Evolutionary conservation across 1,284 basidiomycete genomes (phyloP).

Genomic region (Ustilago tritici): DNA sequence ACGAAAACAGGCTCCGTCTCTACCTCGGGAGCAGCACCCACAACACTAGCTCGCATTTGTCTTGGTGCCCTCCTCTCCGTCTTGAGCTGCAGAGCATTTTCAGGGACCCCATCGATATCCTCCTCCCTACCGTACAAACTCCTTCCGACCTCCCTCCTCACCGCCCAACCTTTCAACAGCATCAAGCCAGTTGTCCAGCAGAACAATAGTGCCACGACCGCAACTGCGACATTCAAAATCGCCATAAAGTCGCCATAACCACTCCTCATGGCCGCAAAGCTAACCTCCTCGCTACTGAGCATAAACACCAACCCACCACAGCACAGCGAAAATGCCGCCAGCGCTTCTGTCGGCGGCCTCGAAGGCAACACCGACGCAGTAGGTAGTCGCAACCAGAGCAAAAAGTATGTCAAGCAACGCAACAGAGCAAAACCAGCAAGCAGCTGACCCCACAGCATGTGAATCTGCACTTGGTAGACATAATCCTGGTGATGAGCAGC

Average conservation of each 20-base stretch:
- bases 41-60: conserved; percentile 34
- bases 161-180: conserved; percentile 64
- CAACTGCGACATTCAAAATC: conserved; percentile 63
- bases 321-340: conserved; percentile 87
- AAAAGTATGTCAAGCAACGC: conserved; percentile 89
- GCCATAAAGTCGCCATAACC: conserved; percentile 82
- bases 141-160: conserved; percentile 43
- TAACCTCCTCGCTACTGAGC: conserved; percentile 89
- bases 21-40: not conserved
- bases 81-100: conserved; percentile 19
- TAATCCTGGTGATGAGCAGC: conserved; percentile 92
- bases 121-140: conserved; percentile 3
- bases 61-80: conserved; percentile 19
- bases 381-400: conserved; percentile 83
- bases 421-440: conserved; percentile 83
- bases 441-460: conserved; percentile 90
- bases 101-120: not conserved
- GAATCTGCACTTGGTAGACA: conserved; percentile 83
- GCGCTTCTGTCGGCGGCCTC: conserved; percentile 91
- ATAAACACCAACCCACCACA: conserved; percentile 92
- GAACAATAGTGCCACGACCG: conserved; percentile 61
- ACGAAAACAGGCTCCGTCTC: conserved; percentile 41
- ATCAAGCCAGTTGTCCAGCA: conserved; percentile 59
- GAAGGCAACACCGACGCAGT: conserved; percentile 77
- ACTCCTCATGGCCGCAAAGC: conserved; percentile 89